Base-by-base conservation (phyloP, 2,329 filamentous ascomycete species). In the Cyphellophora attinorum region DNA sequence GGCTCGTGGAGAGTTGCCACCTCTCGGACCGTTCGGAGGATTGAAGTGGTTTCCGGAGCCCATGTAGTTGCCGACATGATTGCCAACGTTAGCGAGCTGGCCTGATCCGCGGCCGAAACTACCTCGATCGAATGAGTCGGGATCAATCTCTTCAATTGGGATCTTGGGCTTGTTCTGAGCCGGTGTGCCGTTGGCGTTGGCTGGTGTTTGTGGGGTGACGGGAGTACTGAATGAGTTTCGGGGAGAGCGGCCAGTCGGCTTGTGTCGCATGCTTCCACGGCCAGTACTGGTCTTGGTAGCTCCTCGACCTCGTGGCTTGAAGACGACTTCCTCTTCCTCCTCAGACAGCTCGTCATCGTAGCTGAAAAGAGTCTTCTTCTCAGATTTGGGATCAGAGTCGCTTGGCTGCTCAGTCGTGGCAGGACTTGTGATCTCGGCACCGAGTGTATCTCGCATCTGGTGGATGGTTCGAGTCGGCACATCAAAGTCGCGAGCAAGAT, bases 311-410 rank as follows among this genome's bases (percentile, higher is more conserved):
- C 49, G 35, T 21, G 49, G 49, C 23, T 48, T 49, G 37, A 67
- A 67, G 2, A 67, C 62, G 17, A 67, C 51, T 38, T 65, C 62
- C 42, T 67, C 63, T 40, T 66, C 62, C 38, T 65, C 63, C 23
- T 59, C 65, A n/a, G n/a, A n/a, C n/a, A n/a, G n/a, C 11, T 65
- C 62, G 21, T 66, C 62, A 39, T 50, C 42, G 30, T 66, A 66
- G 5, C 61, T 60, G 30, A 66, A 55, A 5, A 66, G 47, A 4
- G 61, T 55, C 44, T 64, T 64, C 6, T 60, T 58, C 32, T 65
- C 59, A 3, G 51, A 29, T 19, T 39, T 31, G 21, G n/a, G 8
- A 15, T 25, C 19, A 18, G 27, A 16, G 3, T 28, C n/a, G 29
- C 23, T 13, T 19, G 56, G 11, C 52, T 64, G 39, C 46, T 63